Conservation (phyloP, 306 rosid genomes). For the Dalbergia cochinchinensis region DNA sequence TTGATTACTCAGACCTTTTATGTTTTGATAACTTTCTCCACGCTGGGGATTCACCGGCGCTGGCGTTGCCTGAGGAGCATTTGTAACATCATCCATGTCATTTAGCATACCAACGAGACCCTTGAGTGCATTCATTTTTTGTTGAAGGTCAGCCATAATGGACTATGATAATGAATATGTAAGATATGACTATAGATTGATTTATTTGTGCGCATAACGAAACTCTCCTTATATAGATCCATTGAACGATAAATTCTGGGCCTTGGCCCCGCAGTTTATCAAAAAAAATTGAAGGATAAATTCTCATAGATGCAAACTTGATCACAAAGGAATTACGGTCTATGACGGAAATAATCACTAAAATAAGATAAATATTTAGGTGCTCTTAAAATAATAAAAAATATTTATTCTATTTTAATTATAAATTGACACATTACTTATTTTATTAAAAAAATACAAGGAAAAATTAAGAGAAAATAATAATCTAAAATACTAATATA, state of each 20-base stretch:
- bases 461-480: too few relatives aligned
- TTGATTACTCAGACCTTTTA: conserved; percentile 53
- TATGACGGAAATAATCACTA: neutral
- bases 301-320: neutral
- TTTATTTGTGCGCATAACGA: neutral
- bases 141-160: conserved; percentile 47
- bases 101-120: conserved; percentile 49
- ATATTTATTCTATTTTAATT: too few relatives aligned
- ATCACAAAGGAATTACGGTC: neutral
- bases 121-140: conserved; percentile 45
- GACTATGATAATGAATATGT: neutral
- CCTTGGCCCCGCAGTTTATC: too few relatives aligned
- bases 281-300: neutral
- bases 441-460: too few relatives aligned
- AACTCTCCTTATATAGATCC: neutral
- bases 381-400: too few relatives aligned
- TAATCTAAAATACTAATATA: too few relatives aligned
- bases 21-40: conserved; percentile 44
- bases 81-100: conserved; percentile 42
- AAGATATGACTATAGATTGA: neutral
- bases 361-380: neutral
- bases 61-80: conserved; percentile 16
- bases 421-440: too few relatives aligned
- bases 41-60: neutral
- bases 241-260: neutral